Evolutionary conservation across 129 eudicot species (phyloP).

Genomic region (Solidago caesia): DNA sequence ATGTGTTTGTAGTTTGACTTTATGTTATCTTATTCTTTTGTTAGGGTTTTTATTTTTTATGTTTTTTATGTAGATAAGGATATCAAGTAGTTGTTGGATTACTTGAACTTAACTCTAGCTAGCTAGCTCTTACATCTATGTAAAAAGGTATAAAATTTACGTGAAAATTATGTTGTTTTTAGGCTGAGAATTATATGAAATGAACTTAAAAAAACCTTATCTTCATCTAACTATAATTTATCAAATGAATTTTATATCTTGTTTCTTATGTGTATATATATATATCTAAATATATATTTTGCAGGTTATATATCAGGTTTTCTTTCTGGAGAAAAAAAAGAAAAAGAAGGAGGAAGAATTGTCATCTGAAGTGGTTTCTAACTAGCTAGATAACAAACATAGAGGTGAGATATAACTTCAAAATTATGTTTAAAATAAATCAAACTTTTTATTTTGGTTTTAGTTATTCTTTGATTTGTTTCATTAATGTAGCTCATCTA

Average conservation of each 20-base stretch:
- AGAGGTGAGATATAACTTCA: not conserved
- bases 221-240: not conserved
- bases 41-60: not conserved
- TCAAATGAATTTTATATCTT: not conserved
- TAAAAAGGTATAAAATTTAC: slow-evolving; percentile 20
- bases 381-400: not conserved
- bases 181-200: not conserved
- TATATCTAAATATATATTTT: not conserved
- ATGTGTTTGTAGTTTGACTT: slow-evolving; percentile 1
- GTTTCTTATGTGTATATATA: not conserved
- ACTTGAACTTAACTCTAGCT: slow-evolving; percentile 21
- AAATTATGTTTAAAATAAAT: not conserved
- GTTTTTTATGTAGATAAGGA: slow-evolving; percentile 2
- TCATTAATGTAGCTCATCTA: not conserved
- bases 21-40: not conserved
- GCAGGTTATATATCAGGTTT: slow-evolving; percentile 13
- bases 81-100: not conserved
- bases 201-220: not conserved
- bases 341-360: no score
- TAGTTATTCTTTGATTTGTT: not conserved
- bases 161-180: not conserved
- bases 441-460: not conserved
- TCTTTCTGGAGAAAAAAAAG: slow-evolving; percentile 1
- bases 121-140: not conserved
- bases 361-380: not conserved